These are phyloP conservation scores for Fusarium penzigii DNA, from an alignment of 2,329 filamentous ascomycete genomes.

Conservation along the genomic window DNA sequence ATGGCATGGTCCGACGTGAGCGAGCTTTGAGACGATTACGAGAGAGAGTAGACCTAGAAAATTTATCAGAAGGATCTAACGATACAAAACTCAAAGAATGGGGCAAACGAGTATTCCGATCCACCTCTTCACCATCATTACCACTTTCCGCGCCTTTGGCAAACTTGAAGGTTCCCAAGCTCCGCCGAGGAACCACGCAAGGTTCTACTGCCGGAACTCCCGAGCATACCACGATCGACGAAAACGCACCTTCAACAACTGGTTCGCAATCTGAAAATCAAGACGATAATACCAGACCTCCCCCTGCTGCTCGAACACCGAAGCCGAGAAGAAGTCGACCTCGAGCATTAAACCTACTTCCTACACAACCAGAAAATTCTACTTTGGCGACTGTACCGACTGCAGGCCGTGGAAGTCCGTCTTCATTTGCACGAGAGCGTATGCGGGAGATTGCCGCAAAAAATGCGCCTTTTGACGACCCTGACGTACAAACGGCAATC, in stretches of 20 bases:
- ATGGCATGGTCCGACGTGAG: slow-evolving; percentile 83
- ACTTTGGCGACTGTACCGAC: slow-evolving; percentile 31
- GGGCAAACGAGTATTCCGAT: slow-evolving; percentile 37
- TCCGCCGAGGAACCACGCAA: slow-evolving; percentile 12
- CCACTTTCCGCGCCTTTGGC: slow-evolving; percentile 30
- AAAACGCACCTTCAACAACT: slow-evolving; percentile 3
- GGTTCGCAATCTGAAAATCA: slow-evolving; percentile 13
- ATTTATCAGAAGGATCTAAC: slow-evolving; percentile 33
- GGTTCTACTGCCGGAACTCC: slow-evolving; percentile 5
- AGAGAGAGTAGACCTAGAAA: slow-evolving; percentile 50
- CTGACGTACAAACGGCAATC: slow-evolving; percentile 39
- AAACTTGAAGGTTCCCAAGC: slow-evolving; percentile 20
- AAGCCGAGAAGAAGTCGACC: slow-evolving; percentile 32
- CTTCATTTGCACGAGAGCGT: slow-evolving; percentile 44
- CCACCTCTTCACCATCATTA: slow-evolving; percentile 19
- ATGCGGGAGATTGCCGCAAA: slow-evolving; percentile 46
- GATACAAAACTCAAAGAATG: slow-evolving; percentile 39
- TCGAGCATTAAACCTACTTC: slow-evolving; percentile 35
- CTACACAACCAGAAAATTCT: slow-evolving; percentile 39
- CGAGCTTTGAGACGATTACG: slow-evolving; percentile 64
- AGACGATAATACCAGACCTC: slow-evolving; percentile 10
- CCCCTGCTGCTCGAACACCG: slow-evolving; percentile 18
- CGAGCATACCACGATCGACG: slow-evolving; percentile 3
- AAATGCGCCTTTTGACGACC: slow-evolving; percentile 46
- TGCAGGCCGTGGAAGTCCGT: slow-evolving; percentile 42